phyloP scores from a whole-genome alignment of 2,329 filamentous ascomycete genomes.

The Sphaerulina musiva region DNA sequence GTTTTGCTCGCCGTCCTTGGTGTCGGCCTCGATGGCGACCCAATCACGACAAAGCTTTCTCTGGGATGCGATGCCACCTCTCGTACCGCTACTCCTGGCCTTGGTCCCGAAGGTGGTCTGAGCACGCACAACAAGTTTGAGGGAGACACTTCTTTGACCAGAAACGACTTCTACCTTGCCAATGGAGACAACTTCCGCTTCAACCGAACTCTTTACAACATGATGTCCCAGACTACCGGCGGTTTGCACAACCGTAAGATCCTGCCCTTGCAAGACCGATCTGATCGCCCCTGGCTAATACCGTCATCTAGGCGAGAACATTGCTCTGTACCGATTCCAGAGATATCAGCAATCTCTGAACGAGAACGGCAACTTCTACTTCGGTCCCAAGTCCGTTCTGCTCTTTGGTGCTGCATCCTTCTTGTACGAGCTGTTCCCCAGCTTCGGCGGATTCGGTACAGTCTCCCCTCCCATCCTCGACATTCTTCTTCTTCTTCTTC shows the following conservation, averaged over 20 bases:
- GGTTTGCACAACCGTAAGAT: slow-evolving; percentile 33
- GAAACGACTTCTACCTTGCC: slow-evolving; percentile 37
- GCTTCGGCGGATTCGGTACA: slow-evolving; percentile 14
- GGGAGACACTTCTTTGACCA: slow-evolving; percentile 37
- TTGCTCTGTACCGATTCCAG: slow-evolving; percentile 37
- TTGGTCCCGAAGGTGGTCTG: slow-evolving; percentile 38
- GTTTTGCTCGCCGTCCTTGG: slow-evolving; percentile 38
- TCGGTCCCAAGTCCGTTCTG: slow-evolving; percentile 37
- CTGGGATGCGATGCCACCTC: slow-evolving; percentile 43
- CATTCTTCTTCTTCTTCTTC: no score
- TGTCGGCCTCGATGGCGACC: slow-evolving; percentile 38
- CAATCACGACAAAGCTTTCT: slow-evolving; percentile 39
- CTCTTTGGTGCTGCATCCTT: slow-evolving; percentile 42
- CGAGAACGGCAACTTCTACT: slow-evolving; percentile 41
- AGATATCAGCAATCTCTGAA: slow-evolving; percentile 38
- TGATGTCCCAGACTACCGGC: slow-evolving; percentile 32
- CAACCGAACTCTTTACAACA: slow-evolving; percentile 38
- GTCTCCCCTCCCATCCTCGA: no score
- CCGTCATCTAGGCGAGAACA: slow-evolving; percentile 20
- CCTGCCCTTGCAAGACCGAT: no score
- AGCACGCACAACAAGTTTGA: slow-evolving; percentile 44
- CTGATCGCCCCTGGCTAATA: no score
- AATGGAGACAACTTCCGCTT: slow-evolving; percentile 38
- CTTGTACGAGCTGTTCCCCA: slow-evolving; percentile 41
- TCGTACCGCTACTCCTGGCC: slow-evolving; percentile 33